Evolutionary conservation across 768 basidiomycete genomes (phyloP).

Genomic region (Gelatoporia subvermispora): DNA sequence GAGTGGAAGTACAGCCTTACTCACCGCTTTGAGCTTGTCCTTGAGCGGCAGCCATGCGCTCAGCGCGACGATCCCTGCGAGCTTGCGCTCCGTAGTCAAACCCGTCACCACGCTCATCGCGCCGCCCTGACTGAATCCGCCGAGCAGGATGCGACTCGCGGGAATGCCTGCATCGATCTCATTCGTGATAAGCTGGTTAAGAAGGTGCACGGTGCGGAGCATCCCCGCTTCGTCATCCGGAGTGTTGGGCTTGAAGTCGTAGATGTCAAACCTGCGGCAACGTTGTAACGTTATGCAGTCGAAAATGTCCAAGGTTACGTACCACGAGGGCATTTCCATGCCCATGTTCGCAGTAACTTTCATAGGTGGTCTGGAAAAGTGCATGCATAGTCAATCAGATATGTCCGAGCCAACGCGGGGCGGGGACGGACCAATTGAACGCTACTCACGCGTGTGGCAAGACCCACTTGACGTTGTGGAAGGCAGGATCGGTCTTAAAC

Average conservation of each 20-base stretch:
- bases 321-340: conserved; percentile 76
- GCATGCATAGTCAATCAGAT: background rate
- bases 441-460: conserved; percentile 72
- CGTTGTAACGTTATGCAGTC: background rate
- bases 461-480: conserved; percentile 85
- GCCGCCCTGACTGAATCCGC: conserved; percentile 87
- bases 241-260: conserved; percentile 30
- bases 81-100: conserved; percentile 57
- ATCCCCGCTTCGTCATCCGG: conserved; percentile 78
- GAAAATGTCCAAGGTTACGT: conserved; percentile 9
- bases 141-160: conserved; percentile 70
- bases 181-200: conserved; percentile 65
- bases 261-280: conserved; percentile 68
- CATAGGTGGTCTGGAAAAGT: conserved; percentile 41
- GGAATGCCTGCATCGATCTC: conserved; percentile 73
- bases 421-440: conserved; percentile 6
- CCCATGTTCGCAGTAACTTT: conserved; percentile 74
- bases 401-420: background rate
- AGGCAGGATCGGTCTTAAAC: conserved; percentile 46
- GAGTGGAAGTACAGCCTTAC: conserved; percentile 11
- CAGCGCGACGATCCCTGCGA: conserved; percentile 68
- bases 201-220: conserved; percentile 51
- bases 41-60: conserved; percentile 78
- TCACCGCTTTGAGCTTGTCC: conserved; percentile 60
- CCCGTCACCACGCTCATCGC: conserved; percentile 76